Conservation (phyloP, 495 filamentous ascomycete genomes). For the Aspergillus sclerotioniger region DNA sequence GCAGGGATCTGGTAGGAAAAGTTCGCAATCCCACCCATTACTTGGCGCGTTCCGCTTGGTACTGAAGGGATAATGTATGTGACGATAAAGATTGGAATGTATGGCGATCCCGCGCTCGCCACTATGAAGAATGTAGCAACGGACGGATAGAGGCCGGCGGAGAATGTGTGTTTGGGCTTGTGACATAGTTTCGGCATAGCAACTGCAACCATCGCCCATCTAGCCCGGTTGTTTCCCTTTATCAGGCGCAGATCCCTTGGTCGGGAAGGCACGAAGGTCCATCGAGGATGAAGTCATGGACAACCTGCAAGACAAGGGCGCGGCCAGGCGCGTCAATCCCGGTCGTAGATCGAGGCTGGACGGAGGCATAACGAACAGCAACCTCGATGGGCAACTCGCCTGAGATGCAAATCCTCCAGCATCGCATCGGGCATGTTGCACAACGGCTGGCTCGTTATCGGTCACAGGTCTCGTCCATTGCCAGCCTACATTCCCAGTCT, state of each 20-base stretch:
- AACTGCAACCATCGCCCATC: slow-evolving; percentile 8
- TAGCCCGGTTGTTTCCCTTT: background rate
- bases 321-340: background rate
- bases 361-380: background rate
- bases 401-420: background rate
- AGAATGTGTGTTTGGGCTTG: slow-evolving; percentile 24
- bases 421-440: slow-evolving; percentile 6
- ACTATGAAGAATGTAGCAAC: slow-evolving; percentile 32
- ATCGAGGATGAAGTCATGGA: background rate
- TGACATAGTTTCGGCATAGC: slow-evolving; percentile 30
- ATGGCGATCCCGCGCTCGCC: slow-evolving; percentile 17
- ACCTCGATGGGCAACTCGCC: background rate
- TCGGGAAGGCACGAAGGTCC: background rate
- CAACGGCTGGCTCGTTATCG: slow-evolving; percentile 12
- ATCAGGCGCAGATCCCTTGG: background rate
- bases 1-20: background rate
- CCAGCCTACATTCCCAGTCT: slow-evolving; percentile 22
- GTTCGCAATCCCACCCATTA: background rate
- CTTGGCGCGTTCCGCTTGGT: background rate
- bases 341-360: background rate
- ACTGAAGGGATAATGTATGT: slow-evolving; percentile 15
- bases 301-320: background rate
- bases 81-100: slow-evolving; percentile 39
- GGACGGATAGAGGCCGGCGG: slow-evolving; percentile 3
- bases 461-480: background rate